Conservation (phyloP, 371 early-diverging fungal species). For the Chytridium lagenaria region DNA sequence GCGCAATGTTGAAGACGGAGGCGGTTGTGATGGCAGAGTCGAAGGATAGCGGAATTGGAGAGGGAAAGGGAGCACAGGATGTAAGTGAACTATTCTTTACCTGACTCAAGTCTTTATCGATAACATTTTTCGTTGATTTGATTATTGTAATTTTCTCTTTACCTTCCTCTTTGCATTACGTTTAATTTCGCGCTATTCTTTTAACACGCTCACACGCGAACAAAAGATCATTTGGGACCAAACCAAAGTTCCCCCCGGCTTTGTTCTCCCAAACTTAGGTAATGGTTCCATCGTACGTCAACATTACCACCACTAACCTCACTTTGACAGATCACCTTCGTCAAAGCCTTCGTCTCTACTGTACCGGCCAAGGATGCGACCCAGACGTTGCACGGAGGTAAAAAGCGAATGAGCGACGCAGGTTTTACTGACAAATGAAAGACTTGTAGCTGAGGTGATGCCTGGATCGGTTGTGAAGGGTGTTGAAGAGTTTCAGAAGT, state of each 20-base stretch:
- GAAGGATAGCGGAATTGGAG: neutral
- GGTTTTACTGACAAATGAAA: neutral
- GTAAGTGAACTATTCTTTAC: too few relatives aligned
- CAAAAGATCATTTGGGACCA: slow-evolving; percentile 16
- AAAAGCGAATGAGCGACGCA: neutral
- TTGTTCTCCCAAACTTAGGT: slow-evolving; percentile 5
- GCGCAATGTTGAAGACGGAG: slow-evolving; percentile 1
- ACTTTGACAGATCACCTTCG: neutral
- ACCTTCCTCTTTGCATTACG: neutral
- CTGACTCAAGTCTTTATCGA: too few relatives aligned
- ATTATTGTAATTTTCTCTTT: too few relatives aligned
- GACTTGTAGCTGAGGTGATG: neutral
- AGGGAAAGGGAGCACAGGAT: neutral
- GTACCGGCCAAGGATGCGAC: neutral
- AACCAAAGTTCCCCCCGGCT: neutral
- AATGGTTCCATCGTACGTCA: neutral
- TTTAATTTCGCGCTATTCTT: too few relatives aligned
- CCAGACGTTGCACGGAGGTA: neutral
- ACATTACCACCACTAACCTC: neutral
- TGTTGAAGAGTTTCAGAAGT: neutral
- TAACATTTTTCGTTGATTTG: too few relatives aligned
- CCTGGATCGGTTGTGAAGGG: neutral
- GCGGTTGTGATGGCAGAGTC: neutral
- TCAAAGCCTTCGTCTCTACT: neutral
- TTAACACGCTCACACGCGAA: too few relatives aligned